Conservation (phyloP, 305 asterid genomes). For the Solanum aculeatissimum region DNA sequence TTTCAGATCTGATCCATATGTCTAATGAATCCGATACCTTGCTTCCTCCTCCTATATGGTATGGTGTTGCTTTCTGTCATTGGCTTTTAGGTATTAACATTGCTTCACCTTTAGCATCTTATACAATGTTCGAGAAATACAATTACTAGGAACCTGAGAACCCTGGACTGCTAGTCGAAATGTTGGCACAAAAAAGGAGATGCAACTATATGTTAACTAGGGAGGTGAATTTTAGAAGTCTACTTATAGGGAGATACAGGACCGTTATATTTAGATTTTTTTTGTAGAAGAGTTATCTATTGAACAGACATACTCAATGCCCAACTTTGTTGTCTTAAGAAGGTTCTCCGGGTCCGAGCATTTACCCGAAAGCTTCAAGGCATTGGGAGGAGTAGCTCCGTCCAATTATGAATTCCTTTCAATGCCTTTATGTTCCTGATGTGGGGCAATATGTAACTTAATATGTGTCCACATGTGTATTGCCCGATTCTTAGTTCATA, state of each 20-base stretch:
- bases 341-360: not conserved
- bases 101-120: not conserved
- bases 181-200: not conserved
- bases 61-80: not conserved
- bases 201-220: not conserved
- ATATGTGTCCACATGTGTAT: not conserved
- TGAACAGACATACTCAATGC: not conserved
- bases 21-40: conserved; percentile 36
- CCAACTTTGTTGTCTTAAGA: not conserved
- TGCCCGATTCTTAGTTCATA: not conserved
- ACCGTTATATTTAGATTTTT: not conserved
- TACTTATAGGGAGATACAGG: not conserved
- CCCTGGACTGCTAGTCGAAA: not conserved
- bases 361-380: not conserved
- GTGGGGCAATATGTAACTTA: not conserved
- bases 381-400: not conserved
- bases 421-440: not conserved
- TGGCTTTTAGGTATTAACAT: not conserved
- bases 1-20: conserved; percentile 49
- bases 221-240: not conserved
- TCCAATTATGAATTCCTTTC: not conserved
- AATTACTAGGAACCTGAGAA: not conserved
- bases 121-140: not conserved
- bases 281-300: not conserved
- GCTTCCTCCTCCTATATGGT: conserved; percentile 55